These are phyloP conservation scores for Myxozyma nipponensis DNA, from an alignment of 805 yeast genomes.

Conservation along the genomic window DNA sequence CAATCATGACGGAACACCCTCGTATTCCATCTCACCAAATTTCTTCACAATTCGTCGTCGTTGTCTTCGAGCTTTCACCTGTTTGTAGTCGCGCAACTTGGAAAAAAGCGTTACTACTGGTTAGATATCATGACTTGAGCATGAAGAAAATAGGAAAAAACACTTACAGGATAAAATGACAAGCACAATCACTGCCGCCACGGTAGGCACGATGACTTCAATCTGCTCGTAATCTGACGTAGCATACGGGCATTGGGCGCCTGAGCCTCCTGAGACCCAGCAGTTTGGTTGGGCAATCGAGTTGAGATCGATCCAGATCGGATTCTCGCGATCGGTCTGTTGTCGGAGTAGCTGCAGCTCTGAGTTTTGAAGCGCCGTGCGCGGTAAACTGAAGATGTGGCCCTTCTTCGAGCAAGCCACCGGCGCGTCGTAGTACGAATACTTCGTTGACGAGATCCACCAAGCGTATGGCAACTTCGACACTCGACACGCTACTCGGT, in stretches of 20 bases:
- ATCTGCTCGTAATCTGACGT: background rate
- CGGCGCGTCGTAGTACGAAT: constrained; percentile 38
- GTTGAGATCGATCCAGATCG: constrained; percentile 23
- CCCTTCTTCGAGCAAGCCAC: constrained; percentile 5
- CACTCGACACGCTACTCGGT: constrained; percentile 56
- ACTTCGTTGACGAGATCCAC: constrained; percentile 27
- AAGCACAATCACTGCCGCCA: constrained; percentile 21
- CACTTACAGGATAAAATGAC: constrained; percentile 15
- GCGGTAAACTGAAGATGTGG: constrained; percentile 21
- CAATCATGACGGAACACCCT: constrained; percentile 23
- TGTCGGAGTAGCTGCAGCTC: constrained; percentile 12
- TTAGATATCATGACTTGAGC: background rate
- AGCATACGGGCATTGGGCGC: constrained; percentile 15
- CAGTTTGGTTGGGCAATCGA: constrained; percentile 20
- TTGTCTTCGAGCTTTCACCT: constrained; percentile 19
- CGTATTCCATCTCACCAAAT: constrained; percentile 25
- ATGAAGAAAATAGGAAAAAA: background rate
- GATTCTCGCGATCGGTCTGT: constrained; percentile 2
- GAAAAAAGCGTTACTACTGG: constrained; percentile 17
- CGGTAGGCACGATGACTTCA: constrained; percentile 20
- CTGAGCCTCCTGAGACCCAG: constrained; percentile 26
- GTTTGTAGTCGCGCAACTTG: constrained; percentile 14
- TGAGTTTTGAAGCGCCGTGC: constrained; percentile 25
- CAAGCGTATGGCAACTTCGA: constrained; percentile 39
- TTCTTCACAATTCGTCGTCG: constrained; percentile 17